Conservation (phyloP, 306 rosid genomes). For the Lablab purpureus region DNA sequence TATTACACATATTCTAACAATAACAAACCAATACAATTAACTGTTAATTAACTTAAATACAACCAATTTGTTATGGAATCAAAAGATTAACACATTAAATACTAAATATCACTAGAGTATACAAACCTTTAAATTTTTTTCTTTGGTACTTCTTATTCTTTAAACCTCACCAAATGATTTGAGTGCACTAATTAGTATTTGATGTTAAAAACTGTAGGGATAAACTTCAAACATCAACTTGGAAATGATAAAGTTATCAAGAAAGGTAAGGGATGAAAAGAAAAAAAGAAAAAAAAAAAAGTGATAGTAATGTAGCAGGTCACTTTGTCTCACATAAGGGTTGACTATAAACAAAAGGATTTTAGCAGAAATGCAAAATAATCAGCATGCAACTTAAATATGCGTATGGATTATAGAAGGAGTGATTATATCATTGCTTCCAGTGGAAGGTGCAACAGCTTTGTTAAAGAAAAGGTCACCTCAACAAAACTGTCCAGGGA, state of each 20-base stretch:
- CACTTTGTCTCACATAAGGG: not conserved
- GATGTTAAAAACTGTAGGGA: not conserved
- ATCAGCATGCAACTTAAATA: slow-evolving; percentile 11
- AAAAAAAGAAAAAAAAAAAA: not conserved
- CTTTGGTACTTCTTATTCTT: no score
- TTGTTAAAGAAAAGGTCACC: slow-evolving; percentile 2
- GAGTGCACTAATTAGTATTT: not conserved
- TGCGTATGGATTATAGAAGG: not conserved
- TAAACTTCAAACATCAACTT: not conserved
- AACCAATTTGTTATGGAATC: no score
- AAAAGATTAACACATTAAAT: no score
- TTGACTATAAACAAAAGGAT: not conserved
- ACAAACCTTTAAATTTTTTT: no score
- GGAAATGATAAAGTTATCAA: not conserved
- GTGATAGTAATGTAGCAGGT: not conserved
- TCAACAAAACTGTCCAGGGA: not conserved
- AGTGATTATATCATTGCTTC: slow-evolving; percentile 1
- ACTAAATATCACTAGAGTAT: no score
- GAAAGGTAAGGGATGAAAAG: not conserved
- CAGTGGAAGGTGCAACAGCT: slow-evolving; percentile 11
- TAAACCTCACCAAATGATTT: not conserved
- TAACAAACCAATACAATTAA: no score
- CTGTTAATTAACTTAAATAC: no score
- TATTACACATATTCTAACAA: no score
- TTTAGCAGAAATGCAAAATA: not conserved